Percentiles rank a stretch among this genome's conserved stretches.
Evolutionary conservation across 352 stramenopile genomes (phyloP).

Genomic region (Pythium folliculosum): DNA sequence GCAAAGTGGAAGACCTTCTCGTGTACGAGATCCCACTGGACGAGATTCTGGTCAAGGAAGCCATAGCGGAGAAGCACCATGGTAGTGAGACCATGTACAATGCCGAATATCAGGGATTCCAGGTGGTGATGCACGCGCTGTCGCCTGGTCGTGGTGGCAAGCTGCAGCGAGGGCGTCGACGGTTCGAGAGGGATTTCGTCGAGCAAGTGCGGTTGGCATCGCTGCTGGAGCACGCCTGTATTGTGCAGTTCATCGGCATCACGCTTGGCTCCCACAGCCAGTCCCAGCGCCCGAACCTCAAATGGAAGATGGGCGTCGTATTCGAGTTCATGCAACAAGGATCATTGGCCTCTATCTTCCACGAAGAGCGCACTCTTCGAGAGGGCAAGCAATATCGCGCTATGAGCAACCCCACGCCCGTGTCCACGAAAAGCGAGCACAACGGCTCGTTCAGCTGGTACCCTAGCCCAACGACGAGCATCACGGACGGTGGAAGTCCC

Average conservation of each 20-base stretch:
- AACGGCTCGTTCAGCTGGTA: constrained; percentile 29
- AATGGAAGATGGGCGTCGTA: constrained; percentile 69
- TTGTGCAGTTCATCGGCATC: constrained; percentile 82
- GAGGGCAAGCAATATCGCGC: constrained; percentile 55
- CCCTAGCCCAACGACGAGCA: constrained; percentile 50
- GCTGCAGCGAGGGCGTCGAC: constrained; percentile 32
- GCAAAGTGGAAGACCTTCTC: constrained; percentile 65
- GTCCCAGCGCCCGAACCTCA: constrained; percentile 30
- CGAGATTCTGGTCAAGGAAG: constrained; percentile 55
- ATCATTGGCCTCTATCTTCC: constrained; percentile 61
- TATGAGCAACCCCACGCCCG: background rate
- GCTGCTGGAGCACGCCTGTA: constrained; percentile 58
- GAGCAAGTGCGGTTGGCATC: constrained; percentile 71
- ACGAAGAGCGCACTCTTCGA: constrained; percentile 51
- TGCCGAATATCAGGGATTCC: constrained; percentile 71
- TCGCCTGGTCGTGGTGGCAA: constrained; percentile 41
- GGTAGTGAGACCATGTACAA: constrained; percentile 39
- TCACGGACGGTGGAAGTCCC: constrained; percentile 17
- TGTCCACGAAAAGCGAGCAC: background rate
- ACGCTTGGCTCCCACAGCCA: constrained; percentile 54
- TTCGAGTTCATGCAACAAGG: constrained; percentile 79
- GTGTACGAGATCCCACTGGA: constrained; percentile 77
- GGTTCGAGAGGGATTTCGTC: constrained; percentile 56
- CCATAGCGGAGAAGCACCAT: constrained; percentile 28
- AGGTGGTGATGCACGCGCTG: constrained; percentile 68